Base-by-base conservation (phyloP, 495 filamentous ascomycete species). In the Aspergillus olivimuriae region DNA sequence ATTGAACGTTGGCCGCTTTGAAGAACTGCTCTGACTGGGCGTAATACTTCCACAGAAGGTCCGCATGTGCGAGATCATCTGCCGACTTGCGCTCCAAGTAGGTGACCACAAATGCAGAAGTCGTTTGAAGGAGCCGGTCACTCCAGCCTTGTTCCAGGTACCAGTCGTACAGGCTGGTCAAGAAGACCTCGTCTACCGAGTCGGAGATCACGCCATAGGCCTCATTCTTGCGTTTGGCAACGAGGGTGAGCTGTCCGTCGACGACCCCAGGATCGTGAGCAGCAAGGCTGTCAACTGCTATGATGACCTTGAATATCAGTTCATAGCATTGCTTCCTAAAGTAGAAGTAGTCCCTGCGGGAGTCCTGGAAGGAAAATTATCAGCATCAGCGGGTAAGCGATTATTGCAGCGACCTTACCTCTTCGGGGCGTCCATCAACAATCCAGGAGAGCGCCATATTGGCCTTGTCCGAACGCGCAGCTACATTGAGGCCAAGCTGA, bases 161-260 rank as follows among this genome's bases (percentile, higher is more conserved):
- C 94, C 94, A 99, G 46, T 96, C 92, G 58, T 96, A 99, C 39
- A 99, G 73, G 50, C 88, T 83, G 20, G 86, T 91, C 60, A 97
- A 80, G 66, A 97, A 99, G 1, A 95, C 81, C 51, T 95, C 87
- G 51, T 99, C 92, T 7, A 76, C 72, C 0, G 90, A 95, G 35
- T 73, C 78, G 55, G 92, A 83, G 55, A 97, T 84, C 0, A 94
- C 82, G 35, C 75, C 75, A 63, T 95, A 94, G 0, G 92, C 90
- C 63, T 99, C 92, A 41, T 76, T 76, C 47, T 84, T 78, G 47
- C 91, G 84, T 26, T 82, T 89, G 5, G 83, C 83, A 30, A 82
- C 75, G 3, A 82, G 58, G 0, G 87, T 89, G 12, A 75, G 73
- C 47, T 86, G 81, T 23, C 91, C 91, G 52, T 96, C 89, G 21